Evolutionary conservation across 805 yeast species (phyloP).

Genomic region (Candida namnaoensis): DNA sequence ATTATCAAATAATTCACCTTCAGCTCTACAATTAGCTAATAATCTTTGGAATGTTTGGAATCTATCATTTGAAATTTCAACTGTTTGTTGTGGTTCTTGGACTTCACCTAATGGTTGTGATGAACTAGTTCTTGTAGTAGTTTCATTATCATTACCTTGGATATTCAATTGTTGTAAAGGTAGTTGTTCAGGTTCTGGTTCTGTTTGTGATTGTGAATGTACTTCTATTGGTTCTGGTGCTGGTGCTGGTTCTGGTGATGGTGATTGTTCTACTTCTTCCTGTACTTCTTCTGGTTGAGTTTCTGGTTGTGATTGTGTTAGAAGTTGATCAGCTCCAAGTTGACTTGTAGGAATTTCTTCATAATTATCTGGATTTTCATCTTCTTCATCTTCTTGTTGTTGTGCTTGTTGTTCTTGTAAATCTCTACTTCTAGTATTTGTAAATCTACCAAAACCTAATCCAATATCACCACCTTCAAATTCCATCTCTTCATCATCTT

Average conservation of each 20-base stretch:
- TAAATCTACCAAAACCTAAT: too few relatives aligned
- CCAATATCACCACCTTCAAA: neutral
- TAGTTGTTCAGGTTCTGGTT: neutral
- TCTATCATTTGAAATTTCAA: constrained; percentile 41
- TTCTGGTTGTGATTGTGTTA: too few relatives aligned
- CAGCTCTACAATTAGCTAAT: constrained; percentile 35
- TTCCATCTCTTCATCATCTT: constrained; percentile 16
- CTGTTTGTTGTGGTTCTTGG: constrained; percentile 6
- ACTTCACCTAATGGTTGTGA: neutral
- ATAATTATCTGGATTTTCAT: too few relatives aligned
- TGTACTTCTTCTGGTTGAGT: too few relatives aligned
- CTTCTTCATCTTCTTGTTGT: constrained; percentile 4
- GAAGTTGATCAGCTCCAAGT: too few relatives aligned
- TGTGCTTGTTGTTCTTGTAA: constrained; percentile 6
- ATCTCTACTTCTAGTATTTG: too few relatives aligned
- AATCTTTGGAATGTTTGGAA: constrained; percentile 33
- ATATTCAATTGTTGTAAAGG: too few relatives aligned
- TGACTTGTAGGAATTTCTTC: too few relatives aligned
- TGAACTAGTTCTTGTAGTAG: neutral
- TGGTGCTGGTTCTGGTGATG: too few relatives aligned
- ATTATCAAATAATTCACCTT: constrained; percentile 32
- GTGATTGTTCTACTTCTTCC: too few relatives aligned
- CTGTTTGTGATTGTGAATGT: neutral
- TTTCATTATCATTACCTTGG: too few relatives aligned
- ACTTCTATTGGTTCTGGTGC: too few relatives aligned